phyloP scores from a whole-genome alignment of 164 flowering plant species.

The Berberis thunbergii region DNA sequence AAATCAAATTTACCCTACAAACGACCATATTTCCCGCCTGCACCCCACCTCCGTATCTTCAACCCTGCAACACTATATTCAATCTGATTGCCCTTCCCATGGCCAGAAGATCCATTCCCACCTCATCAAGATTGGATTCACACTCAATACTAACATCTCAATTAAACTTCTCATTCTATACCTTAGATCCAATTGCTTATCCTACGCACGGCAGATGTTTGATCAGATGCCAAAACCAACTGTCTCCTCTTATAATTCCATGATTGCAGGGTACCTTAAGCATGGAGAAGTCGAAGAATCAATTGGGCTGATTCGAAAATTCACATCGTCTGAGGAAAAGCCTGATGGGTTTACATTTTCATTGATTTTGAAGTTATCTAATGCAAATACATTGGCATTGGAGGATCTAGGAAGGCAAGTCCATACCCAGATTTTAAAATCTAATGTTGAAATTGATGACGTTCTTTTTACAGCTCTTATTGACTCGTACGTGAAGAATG shows the following conservation, averaged over 20 bases:
- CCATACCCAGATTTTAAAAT: constrained; percentile 59
- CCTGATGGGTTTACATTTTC: constrained; percentile 78
- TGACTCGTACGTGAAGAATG: constrained; percentile 65
- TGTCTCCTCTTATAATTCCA: constrained; percentile 65
- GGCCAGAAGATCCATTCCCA: constrained; percentile 71
- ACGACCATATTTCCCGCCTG: constrained; percentile 10
- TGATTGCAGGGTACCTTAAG: constrained; percentile 63
- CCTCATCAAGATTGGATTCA: constrained; percentile 58
- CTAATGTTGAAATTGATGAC: constrained; percentile 44
- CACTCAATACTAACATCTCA: constrained; percentile 47
- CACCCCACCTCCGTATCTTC: constrained; percentile 29
- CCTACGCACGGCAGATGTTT: constrained; percentile 54
- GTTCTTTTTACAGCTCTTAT: constrained; percentile 61
- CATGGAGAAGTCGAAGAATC: constrained; percentile 35
- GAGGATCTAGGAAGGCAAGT: constrained; percentile 37
- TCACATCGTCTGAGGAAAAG: constrained; percentile 31
- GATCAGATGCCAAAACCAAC: constrained; percentile 62
- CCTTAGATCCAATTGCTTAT: constrained; percentile 36
- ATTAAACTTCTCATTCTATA: constrained; percentile 69
- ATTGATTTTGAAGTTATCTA: constrained; percentile 68
- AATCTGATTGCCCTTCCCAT: constrained; percentile 47
- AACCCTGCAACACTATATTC: constrained; percentile 57
- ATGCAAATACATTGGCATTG: constrained; percentile 8
- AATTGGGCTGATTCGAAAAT: constrained; percentile 30
- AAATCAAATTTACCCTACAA: constrained; percentile 11